phyloP scores from a whole-genome alignment of 371 early-diverging fungal species.

The Massospora cicadina region DNA sequence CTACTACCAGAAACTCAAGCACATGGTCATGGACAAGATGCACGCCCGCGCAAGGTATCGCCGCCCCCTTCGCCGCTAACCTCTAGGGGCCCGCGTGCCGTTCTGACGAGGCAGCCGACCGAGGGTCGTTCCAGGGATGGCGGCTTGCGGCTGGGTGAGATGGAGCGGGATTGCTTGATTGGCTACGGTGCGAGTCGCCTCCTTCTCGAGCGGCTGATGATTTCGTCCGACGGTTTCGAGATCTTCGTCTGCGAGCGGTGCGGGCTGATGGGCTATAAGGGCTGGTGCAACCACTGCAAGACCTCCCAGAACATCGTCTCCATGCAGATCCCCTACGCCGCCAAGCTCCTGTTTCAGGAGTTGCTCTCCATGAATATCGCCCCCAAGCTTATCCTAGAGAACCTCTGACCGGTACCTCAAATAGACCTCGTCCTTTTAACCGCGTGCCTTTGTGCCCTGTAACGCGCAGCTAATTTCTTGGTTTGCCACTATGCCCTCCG shows the following conservation, averaged over 20 bases:
- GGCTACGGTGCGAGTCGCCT: constrained; percentile 94
- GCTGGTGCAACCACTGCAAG: constrained; percentile 95
- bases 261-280: constrained; percentile 84
- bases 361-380: constrained; percentile 93
- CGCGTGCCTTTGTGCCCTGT: no score
- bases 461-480: no score
- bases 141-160: constrained; percentile 96
- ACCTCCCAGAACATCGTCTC: constrained; percentile 62
- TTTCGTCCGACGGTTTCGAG: constrained; percentile 89
- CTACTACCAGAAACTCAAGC: constrained; percentile 98
- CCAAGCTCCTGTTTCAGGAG: constrained; percentile 91
- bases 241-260: constrained; percentile 83
- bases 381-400: constrained; percentile 35
- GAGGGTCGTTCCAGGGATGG: constrained; percentile 98
- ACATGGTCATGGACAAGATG: constrained; percentile 99
- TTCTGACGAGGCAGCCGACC: constrained; percentile 94
- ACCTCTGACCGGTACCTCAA: constrained; percentile 9
- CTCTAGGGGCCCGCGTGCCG: constrained; percentile 80
- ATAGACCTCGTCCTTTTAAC: not conserved
- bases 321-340: constrained; percentile 96
- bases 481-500: no score
- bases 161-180: constrained; percentile 98
- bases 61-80: not conserved
- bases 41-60: constrained; percentile 83
- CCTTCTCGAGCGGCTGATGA: constrained; percentile 88